Base-by-base conservation (phyloP, 2,329 filamentous ascomycete species). In the Penicillium sp. region DNA sequence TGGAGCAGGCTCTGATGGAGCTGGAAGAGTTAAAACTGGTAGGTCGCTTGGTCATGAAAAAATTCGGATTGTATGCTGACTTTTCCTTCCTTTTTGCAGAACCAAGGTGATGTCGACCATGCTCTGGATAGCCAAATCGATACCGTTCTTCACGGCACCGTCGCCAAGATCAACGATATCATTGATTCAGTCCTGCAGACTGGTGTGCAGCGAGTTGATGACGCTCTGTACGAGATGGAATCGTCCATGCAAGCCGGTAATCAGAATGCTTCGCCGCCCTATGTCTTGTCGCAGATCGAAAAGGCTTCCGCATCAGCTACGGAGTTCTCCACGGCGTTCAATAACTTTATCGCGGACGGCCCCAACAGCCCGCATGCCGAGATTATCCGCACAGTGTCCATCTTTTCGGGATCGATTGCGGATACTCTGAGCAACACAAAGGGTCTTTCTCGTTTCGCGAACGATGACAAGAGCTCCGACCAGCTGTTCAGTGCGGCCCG, bases 221-320 rank as follows among this genome's bases (percentile, higher is more conserved):
- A 98, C 65, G 88, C 92, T 29, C 73, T 98, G 23, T 98, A 98
- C 67, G 92, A 98, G 65, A 74, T 98, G 29, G 92, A 98, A 65
- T 96, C 92, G 13, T 85, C 85, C 13, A 96, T 96, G 88, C 90
- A 96, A 63, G 92, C 90, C 27, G 92, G 92, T 64, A 98, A 98
- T 69, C 92, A 96, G 68, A 98, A 93, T 57, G 92, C 92, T 1
- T 94, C 89, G 27, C 88, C 92, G 10, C 79, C 90, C 1, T 96
- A 93, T 60, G 89, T 98, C 9, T 74, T 98, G 34, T 96, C 90
- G 2, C 90, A 96, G 63, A 89, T 96, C 41, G 92, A 98, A 62
- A 98, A 96, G 71, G 89, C 92, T 0, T 92, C 89, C 6, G 80
- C 88, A 7, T 94, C 82, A 49, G 87, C 92, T 9, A 96, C 93